Evolutionary conservation across 345 rosid species (phyloP).

Genomic region (Carallia brachiata): DNA sequence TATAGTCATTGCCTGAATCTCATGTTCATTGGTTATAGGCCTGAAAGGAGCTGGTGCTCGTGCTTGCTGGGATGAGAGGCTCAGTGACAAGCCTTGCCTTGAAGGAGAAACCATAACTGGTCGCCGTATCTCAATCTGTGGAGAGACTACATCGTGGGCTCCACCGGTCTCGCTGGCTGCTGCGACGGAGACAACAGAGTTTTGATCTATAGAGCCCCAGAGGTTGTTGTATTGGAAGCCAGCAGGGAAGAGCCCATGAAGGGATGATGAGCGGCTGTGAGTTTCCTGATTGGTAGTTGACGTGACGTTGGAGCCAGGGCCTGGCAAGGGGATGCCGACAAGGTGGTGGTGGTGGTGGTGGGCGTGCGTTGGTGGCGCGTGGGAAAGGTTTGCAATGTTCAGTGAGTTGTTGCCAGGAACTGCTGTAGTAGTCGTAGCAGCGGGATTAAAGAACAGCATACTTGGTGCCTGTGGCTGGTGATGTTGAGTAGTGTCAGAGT

Average conservation of each 20-base stretch:
- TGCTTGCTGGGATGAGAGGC: slow-evolving; percentile 35
- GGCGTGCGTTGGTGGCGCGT: slow-evolving; percentile 29
- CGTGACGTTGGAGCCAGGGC: slow-evolving; percentile 4
- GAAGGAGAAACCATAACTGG: slow-evolving; percentile 22
- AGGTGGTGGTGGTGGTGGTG: slow-evolving; percentile 21
- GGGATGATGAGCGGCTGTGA: slow-evolving; percentile 25
- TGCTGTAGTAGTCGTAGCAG: not conserved
- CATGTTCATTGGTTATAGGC: slow-evolving; percentile 12
- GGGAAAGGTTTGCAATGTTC: slow-evolving; percentile 23
- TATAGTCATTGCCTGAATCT: slow-evolving; percentile 6
- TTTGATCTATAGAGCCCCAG: slow-evolving; percentile 38
- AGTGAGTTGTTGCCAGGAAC: slow-evolving; percentile 17
- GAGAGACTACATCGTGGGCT: slow-evolving; percentile 7
- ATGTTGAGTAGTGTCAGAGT: slow-evolving; percentile 31
- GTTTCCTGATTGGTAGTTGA: slow-evolving; percentile 19
- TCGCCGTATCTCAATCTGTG: slow-evolving; percentile 19
- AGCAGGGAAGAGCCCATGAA: slow-evolving; percentile 25
- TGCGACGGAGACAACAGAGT: slow-evolving; percentile 23
- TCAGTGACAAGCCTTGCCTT: slow-evolving; percentile 48
- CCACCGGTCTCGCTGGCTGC: slow-evolving; percentile 11
- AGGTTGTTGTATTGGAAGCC: slow-evolving; percentile 31
- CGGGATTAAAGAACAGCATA: slow-evolving; percentile 35
- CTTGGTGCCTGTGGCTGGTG: slow-evolving; percentile 12
- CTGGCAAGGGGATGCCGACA: slow-evolving; percentile 38
- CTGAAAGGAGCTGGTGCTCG: slow-evolving; percentile 18